Evolutionary conservation across 441 rosid species (phyloP).

Genomic region (Hypseocharis bilobata): DNA sequence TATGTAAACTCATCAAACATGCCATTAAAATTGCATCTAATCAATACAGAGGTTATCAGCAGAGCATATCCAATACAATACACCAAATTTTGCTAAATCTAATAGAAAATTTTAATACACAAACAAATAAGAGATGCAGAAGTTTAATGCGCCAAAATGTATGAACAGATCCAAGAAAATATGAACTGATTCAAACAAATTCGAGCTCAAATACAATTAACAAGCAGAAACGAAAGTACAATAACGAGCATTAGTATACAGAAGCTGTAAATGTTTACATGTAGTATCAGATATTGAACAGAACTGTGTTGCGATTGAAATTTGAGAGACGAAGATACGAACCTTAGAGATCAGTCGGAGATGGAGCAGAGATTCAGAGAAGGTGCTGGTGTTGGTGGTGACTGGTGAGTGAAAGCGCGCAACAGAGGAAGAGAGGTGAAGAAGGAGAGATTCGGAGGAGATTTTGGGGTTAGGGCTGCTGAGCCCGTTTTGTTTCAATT

Average conservation of each 20-base stretch:
- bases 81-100: too few species aligned
- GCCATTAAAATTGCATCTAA: too few species aligned
- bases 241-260: neutral
- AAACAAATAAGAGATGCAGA: neutral
- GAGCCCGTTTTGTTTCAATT: too few species aligned
- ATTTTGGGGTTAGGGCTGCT: too few species aligned
- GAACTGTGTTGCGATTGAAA: too few species aligned
- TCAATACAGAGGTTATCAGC: too few species aligned
- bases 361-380: too few species aligned
- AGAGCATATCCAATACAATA: neutral
- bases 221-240: neutral
- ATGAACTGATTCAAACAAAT: neutral
- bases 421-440: neutral
- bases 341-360: neutral
- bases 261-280: neutral
- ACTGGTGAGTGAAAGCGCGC: neutral
- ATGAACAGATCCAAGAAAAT: neutral
- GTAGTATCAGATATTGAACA: too few species aligned
- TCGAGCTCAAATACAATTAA: neutral
- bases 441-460: neutral
- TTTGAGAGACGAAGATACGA: neutral
- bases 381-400: neutral
- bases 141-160: neutral
- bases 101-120: too few species aligned
- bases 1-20: too few species aligned